Evolutionary conservation across 768 basidiomycete genomes (phyloP).

Genomic region (Boletus subcaerulescens): DNA sequence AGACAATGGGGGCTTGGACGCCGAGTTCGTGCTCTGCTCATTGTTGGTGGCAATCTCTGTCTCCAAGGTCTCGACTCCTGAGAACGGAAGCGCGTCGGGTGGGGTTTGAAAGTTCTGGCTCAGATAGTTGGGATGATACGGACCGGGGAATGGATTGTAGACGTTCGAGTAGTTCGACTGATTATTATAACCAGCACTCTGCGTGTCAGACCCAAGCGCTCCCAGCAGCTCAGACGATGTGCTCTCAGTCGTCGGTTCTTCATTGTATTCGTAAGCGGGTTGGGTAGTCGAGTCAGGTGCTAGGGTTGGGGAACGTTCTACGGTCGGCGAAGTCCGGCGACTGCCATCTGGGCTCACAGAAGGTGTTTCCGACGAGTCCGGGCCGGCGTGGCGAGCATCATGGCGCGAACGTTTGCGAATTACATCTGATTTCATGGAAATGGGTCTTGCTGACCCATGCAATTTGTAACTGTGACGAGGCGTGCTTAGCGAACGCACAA

Average conservation of each 20-base stretch:
- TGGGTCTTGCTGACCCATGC: slow-evolving; percentile 81
- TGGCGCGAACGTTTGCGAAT: slow-evolving; percentile 85
- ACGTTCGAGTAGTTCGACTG: slow-evolving; percentile 31
- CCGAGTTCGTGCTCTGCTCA: slow-evolving; percentile 44
- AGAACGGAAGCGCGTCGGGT: slow-evolving; percentile 53
- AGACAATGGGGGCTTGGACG: slow-evolving; percentile 53
- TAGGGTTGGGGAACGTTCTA: slow-evolving; percentile 60
- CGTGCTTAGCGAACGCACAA: slow-evolving; percentile 7
- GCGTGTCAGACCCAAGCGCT: slow-evolving; percentile 38
- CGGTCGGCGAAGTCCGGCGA: slow-evolving; percentile 66
- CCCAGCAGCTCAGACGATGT: slow-evolving; percentile 53
- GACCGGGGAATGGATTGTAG: slow-evolving; percentile 59
- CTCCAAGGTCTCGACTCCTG: slow-evolving; percentile 46
- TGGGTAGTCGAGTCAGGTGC: slow-evolving; percentile 70
- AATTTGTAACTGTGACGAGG: slow-evolving; percentile 59
- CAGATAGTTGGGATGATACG: slow-evolving; percentile 72
- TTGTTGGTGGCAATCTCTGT: slow-evolving; percentile 32
- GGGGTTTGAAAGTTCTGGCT: slow-evolving; percentile 47
- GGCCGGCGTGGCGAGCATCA: slow-evolving; percentile 61
- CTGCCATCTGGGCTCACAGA: slow-evolving; percentile 75
- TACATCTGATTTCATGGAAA: slow-evolving; percentile 89
- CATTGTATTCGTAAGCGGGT: slow-evolving; percentile 47
- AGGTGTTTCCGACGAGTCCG: slow-evolving; percentile 59
- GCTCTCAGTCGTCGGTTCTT: slow-evolving; percentile 39
- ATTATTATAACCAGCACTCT: slow-evolving; percentile 26